Conservation (phyloP, 345 rosid genomes). For the Dimocarpus longan region DNA sequence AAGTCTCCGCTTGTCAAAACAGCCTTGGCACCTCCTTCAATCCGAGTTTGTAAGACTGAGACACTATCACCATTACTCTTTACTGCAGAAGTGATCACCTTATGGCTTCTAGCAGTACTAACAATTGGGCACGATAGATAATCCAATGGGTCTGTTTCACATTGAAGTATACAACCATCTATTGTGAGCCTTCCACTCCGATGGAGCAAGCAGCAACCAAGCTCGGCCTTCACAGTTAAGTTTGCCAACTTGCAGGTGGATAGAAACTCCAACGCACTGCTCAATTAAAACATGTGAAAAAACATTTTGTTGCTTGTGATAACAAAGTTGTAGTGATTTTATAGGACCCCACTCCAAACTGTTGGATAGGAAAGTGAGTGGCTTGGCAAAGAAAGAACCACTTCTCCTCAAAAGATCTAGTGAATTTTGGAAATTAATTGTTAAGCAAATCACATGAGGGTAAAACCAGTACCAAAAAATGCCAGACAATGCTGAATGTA, state of each 20-base stretch:
- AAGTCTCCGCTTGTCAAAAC: slow-evolving; percentile 76
- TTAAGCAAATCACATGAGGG: background rate
- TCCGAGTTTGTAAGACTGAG: slow-evolving; percentile 68
- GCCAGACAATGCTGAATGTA: background rate
- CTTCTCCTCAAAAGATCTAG: background rate
- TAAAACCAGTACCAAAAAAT: background rate
- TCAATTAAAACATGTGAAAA: slow-evolving; percentile 24
- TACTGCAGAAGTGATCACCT: slow-evolving; percentile 35
- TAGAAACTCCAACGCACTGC: slow-evolving; percentile 86
- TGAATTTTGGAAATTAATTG: background rate
- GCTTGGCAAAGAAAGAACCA: background rate
- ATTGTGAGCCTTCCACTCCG: slow-evolving; percentile 86
- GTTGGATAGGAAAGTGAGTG: background rate
- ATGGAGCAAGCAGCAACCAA: slow-evolving; percentile 94
- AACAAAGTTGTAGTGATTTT: background rate
- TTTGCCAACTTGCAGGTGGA: slow-evolving; percentile 85
- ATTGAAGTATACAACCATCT: slow-evolving; percentile 88
- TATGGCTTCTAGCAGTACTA: slow-evolving; percentile 61
- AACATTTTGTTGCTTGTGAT: slow-evolving; percentile 20
- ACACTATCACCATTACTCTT: slow-evolving; percentile 55
- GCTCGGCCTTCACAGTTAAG: slow-evolving; percentile 87
- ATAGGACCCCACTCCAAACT: slow-evolving; percentile 18
- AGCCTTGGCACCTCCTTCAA: slow-evolving; percentile 94
- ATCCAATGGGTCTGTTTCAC: slow-evolving; percentile 82
- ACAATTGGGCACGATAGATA: slow-evolving; percentile 85